phyloP scores from a whole-genome alignment of 2,329 filamentous ascomycete genomes.

The Alternaria ventricosa region DNA sequence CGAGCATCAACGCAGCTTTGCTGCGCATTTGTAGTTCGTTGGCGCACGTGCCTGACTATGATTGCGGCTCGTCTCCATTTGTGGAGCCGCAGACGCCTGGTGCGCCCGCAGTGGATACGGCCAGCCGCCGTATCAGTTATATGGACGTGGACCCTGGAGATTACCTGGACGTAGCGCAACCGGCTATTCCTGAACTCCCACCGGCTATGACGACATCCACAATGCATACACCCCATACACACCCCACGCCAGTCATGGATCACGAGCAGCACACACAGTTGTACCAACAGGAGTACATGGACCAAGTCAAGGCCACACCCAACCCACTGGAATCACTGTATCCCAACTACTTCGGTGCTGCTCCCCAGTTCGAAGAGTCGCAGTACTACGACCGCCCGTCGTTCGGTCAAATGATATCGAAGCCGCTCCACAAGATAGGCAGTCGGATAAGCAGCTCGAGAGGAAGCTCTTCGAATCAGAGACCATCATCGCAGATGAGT shows the following conservation, averaged over 20 bases:
- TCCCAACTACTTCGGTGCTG: conserved; percentile 45
- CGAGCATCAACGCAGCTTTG: conserved; percentile 42
- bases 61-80: conserved; percentile 35
- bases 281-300: conserved; percentile 32
- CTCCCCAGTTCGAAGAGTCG: conserved; percentile 46
- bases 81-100: conserved; percentile 25
- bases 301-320: conserved; percentile 34
- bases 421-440: conserved; percentile 43
- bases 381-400: conserved; percentile 46
- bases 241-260: conserved; percentile 26
- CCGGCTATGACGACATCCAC: conserved; percentile 25
- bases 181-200: conserved; percentile 36
- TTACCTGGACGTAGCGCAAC: conserved; percentile 37
- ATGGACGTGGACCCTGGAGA: conserved; percentile 47
- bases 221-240: conserved; percentile 26
- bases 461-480: conserved; percentile 31
- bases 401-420: conserved; percentile 43
- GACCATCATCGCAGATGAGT: conserved; percentile 31
- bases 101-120: conserved; percentile 29
- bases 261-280: conserved; percentile 26
- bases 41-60: conserved; percentile 26
- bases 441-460: conserved; percentile 35
- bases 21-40: conserved; percentile 30
- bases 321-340: conserved; percentile 44
- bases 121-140: conserved; percentile 44